Conservation (phyloP, 306 rosid species). For the Biancaea sappan region DNA sequence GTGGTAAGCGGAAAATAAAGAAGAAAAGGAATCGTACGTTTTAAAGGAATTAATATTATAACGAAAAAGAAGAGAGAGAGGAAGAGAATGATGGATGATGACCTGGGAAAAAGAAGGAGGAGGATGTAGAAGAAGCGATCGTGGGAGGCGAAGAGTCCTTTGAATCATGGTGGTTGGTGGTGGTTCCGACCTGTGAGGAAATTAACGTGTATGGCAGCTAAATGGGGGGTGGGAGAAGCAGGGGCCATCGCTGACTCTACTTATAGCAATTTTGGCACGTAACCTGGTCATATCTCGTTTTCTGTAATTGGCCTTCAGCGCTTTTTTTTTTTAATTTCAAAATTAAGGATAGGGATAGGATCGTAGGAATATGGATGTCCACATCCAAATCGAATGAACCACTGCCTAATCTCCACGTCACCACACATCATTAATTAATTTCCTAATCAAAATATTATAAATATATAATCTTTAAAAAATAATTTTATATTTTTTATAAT, state of each 20-base stretch:
- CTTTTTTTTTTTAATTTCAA: no score
- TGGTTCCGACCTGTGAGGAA: background rate
- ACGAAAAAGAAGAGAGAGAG: background rate
- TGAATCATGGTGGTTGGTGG: constrained; percentile 15
- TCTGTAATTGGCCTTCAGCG: no score
- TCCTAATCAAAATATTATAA: no score
- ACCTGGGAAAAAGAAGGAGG: background rate
- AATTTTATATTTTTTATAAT: no score
- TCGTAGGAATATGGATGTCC: background rate
- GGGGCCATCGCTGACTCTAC: background rate
- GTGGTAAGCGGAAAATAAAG: background rate
- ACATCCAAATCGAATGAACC: background rate
- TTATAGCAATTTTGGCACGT: background rate
- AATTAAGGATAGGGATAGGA: background rate
- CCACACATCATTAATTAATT: background rate
- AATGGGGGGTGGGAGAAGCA: background rate
- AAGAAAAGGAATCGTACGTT: no score
- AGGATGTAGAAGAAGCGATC: background rate
- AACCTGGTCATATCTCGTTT: no score
- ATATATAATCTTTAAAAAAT: no score
- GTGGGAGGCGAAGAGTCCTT: background rate
- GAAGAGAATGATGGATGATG: background rate
- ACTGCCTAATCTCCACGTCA: constrained; percentile 28
- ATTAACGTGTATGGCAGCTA: background rate
- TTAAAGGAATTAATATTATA: no score